Evolutionary conservation across 2,329 filamentous ascomycete species (phyloP).

Genomic region (Trichophyton benhamiae): DNA sequence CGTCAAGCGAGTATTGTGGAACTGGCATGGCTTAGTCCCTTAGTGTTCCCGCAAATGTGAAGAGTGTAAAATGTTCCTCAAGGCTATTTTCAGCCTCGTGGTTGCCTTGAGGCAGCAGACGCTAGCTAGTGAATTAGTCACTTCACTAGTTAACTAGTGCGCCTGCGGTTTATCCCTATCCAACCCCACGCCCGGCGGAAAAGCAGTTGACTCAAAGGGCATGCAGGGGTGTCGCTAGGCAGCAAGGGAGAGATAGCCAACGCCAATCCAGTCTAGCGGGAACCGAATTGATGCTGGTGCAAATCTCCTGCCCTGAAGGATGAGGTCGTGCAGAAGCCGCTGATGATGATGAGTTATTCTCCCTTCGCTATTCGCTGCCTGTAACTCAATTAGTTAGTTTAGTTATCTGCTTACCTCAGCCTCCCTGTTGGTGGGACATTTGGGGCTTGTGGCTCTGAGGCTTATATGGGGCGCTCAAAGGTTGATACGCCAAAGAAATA

Average conservation of each 20-base stretch:
- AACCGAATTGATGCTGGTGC: background rate
- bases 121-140: background rate
- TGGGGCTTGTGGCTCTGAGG: background rate
- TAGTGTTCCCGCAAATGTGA: background rate
- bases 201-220: background rate
- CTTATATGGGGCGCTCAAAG: background rate
- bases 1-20: background rate
- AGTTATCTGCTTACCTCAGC: background rate
- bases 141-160: background rate
- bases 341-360: background rate
- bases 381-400: background rate
- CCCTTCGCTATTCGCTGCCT: background rate
- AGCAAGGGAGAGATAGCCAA: background rate
- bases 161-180: background rate
- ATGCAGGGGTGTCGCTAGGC: background rate
- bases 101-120: conserved; percentile 1
- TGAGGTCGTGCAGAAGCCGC: background rate
- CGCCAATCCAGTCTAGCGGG: background rate
- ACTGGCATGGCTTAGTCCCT: background rate
- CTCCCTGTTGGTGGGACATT: background rate
- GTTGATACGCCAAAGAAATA: background rate
- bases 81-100: conserved; percentile 3
- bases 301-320: background rate
- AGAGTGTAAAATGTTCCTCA: background rate
- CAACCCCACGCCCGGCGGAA: background rate